These are phyloP conservation scores for Ganoderma boninense DNA, from an alignment of 1,284 basidiomycete genomes.

Conservation along the genomic window DNA sequence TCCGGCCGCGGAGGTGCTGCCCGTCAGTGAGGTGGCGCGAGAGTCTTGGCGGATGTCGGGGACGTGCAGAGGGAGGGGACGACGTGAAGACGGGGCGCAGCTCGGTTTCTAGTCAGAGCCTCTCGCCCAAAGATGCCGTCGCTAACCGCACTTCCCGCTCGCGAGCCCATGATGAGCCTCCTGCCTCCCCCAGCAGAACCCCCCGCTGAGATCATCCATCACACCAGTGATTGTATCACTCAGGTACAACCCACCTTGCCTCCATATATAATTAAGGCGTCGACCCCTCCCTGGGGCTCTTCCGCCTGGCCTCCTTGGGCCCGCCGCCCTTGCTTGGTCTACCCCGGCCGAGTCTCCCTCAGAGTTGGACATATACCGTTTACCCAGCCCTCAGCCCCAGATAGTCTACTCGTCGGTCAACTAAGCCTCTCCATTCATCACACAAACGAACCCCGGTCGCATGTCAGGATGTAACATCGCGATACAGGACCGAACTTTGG, in stretches of 20 bases:
- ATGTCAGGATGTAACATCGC: conserved; percentile 26
- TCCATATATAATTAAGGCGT: conserved; percentile 22
- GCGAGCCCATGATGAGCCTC: conserved; percentile 20
- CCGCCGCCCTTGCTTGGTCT: neutral
- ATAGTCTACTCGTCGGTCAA: neutral
- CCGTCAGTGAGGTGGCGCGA: conserved; percentile 15
- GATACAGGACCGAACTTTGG: conserved; percentile 8
- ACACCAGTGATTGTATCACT: conserved; percentile 30
- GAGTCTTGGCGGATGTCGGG: conserved; percentile 24
- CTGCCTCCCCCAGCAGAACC: conserved; percentile 25
- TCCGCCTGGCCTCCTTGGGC: neutral
- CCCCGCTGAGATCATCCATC: conserved; percentile 32
- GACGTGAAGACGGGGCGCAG: conserved; percentile 18
- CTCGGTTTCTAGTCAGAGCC: conserved; percentile 10
- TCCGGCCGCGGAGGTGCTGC: conserved; percentile 23
- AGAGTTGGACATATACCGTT: neutral
- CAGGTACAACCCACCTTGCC: conserved; percentile 25
- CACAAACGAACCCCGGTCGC: conserved; percentile 22
- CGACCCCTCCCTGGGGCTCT: neutral
- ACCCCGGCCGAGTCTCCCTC: neutral
- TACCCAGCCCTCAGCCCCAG: neutral
- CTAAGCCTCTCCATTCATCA: conserved; percentile 17
- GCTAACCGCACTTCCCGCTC: conserved; percentile 27
- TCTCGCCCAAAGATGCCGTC: conserved; percentile 27
- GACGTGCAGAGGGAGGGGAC: conserved; percentile 33